Base-by-base conservation (phyloP, 2,329 filamentous ascomycete genomes). In the Colletotrichum cuscutae region DNA sequence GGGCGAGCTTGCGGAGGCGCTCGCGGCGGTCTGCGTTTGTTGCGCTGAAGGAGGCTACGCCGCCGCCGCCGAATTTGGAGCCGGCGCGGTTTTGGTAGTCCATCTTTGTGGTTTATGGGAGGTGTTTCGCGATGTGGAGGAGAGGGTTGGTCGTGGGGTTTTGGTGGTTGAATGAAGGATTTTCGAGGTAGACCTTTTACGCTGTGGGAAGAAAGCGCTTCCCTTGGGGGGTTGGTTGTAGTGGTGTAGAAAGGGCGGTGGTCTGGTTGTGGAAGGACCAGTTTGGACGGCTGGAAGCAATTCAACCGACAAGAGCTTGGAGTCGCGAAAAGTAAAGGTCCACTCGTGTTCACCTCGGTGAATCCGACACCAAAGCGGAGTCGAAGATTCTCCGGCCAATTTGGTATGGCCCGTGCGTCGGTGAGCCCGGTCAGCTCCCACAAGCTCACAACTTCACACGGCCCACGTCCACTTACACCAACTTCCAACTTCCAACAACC, bases 1-100 rank as follows among this genome's bases (percentile, higher is more conserved):
- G 94, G 71, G 97, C 97, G 81, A 99, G 95, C 87, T 98, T 98
- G 83, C 96, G 95, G 52, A 99, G 93, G 75, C 97, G 95, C 84
- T 99, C 97, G 82, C 97, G 94, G 72, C 97, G 95, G 89, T 98
- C 97, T 76, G 97, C 96, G 84, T 98, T 98, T 75, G 95, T 97
- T 72, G 95, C 94, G 79, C 93, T 95, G 80, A 95, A 91, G 6
- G 95, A 98, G 82, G 97, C 97, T 78, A 98, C 95, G 83, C 97
- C 97, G 79, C 97, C 97, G 81, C 97, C 97, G 81, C 97, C 97
- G 83, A 98, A 98, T 84, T 98, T 98, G 83, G 95, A 98, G 80
- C 97, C 97, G 75, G 94, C 95, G 79, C 96, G 94, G 83, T 98
- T 98, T 88, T 98, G 89, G 81, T 92, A 93, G 81, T 93, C 91